These are phyloP conservation scores for Tritrichomonas foetus DNA, from an alignment of 208 protist species.

Conservation along the genomic window DNA sequence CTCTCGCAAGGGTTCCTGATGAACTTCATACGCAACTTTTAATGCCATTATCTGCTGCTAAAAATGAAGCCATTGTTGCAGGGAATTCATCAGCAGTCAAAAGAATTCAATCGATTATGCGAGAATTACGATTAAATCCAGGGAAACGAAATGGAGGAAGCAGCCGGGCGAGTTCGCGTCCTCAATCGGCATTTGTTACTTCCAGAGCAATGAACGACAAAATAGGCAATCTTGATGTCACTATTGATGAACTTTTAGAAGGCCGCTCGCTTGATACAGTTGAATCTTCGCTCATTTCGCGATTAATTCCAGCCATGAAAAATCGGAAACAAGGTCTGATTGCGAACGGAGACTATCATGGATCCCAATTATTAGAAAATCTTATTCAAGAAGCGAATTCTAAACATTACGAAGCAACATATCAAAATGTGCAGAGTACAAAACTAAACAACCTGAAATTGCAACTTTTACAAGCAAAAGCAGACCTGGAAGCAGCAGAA, in stretches of 20 bases:
- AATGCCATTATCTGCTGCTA: not conserved
- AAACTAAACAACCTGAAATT: not conserved
- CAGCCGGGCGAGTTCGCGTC: not conserved
- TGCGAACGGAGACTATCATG: not conserved
- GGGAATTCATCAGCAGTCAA: not conserved
- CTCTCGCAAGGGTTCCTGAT: not conserved
- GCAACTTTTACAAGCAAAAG: not conserved
- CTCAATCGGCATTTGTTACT: not conserved
- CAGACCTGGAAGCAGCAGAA: not conserved
- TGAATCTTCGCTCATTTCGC: not conserved
- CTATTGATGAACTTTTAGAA: not conserved
- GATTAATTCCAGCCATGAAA: not conserved
- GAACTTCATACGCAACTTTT: not conserved
- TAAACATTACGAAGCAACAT: not conserved
- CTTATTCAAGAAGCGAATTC: slow-evolving; percentile 13
- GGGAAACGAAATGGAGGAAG: not conserved
- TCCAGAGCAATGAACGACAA: not conserved
- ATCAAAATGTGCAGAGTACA: not conserved
- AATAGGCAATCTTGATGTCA: not conserved
- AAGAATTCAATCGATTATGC: not conserved
- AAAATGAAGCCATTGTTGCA: slow-evolving; percentile 38
- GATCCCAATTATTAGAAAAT: not conserved
- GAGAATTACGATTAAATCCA: not conserved
- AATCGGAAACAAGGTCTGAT: not conserved
- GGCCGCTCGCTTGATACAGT: not conserved